A percentile compares a stretch with the other conserved stretches of the same genome.
Conservation (phyloP, 1,284 basidiomycete species). For the Sporisorium exsertum region DNA sequence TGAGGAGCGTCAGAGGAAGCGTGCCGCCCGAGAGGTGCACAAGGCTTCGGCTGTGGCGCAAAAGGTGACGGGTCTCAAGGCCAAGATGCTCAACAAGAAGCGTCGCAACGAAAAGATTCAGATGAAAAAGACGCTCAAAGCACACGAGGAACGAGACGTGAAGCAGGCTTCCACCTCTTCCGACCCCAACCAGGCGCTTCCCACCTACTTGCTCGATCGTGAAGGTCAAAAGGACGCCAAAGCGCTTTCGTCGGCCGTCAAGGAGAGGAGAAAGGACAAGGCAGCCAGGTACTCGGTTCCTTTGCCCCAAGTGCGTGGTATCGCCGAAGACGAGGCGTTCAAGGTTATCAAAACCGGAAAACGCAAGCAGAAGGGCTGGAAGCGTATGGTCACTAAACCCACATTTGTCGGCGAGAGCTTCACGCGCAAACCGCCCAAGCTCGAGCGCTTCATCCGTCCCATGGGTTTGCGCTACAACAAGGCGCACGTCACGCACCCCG, state of each 20-base stretch:
- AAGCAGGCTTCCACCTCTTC: conserved; percentile 71
- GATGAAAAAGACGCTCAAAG: conserved; percentile 98
- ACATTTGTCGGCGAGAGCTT: conserved; percentile 99
- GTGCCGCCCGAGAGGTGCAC: conserved; percentile 90
- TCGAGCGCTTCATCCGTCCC: conserved; percentile 97
- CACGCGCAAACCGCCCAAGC: conserved; percentile 97
- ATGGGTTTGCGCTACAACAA: conserved; percentile 98
- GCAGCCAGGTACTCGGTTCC: conserved; percentile 98
- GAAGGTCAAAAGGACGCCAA: conserved; percentile 98
- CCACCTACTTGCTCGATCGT: conserved; percentile 91
- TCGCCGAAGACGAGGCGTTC: conserved; percentile 99
- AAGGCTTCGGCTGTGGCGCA: conserved; percentile 87
- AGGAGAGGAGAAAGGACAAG: conserved; percentile 99
- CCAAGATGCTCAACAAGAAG: conserved; percentile 95
- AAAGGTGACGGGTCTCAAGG: conserved; percentile 95
- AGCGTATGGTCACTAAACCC: conserved; percentile 99
- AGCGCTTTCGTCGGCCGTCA: conserved; percentile 95
- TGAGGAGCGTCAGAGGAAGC: conserved; percentile 77
- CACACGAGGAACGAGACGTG: conserved; percentile 97
- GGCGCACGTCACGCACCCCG: conserved; percentile 98
- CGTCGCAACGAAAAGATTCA: conserved; percentile 97
- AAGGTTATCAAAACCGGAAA: conserved; percentile 99
- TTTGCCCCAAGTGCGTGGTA: conserved; percentile 94
- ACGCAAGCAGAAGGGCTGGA: conserved; percentile 96
- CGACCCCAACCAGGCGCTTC: conserved; percentile 64